These are phyloP conservation scores for Silybum marianum DNA, from an alignment of 129 eudicot genomes.

Conservation along the genomic window DNA sequence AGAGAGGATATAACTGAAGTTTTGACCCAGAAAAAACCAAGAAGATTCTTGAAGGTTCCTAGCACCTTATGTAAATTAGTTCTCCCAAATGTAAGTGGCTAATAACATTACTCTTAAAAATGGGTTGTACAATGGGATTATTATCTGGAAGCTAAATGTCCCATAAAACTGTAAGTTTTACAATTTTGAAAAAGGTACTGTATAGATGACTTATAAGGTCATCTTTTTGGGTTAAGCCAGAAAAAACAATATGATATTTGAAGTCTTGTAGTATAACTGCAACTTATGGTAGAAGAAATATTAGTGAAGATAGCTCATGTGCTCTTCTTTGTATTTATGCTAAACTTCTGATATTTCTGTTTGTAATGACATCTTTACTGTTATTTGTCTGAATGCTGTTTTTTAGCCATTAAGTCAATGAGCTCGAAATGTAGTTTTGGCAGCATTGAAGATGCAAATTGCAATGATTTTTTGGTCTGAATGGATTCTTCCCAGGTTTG, in stretches of 20 bases:
- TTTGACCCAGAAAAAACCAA: slow-evolving; percentile 20
- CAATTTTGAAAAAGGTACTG: slow-evolving; percentile 20
- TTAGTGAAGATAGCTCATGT: slow-evolving; percentile 1
- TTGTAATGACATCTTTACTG: neutral
- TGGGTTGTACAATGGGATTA: neutral
- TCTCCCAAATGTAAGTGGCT: neutral
- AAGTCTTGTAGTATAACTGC: neutral
- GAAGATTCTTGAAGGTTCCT: neutral
- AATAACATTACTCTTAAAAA: neutral
- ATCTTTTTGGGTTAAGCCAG: neutral
- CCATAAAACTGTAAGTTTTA: slow-evolving; percentile 11
- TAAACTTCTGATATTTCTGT: neutral
- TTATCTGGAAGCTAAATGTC: neutral
- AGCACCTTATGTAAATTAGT: neutral
- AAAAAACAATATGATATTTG: neutral
- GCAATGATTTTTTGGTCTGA: neutral
- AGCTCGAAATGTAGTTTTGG: neutral
- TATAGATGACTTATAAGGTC: slow-evolving; percentile 13
- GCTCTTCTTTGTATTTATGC: slow-evolving; percentile 21
- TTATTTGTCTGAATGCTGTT: neutral
- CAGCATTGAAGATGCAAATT: neutral
- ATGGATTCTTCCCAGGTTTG: neutral
- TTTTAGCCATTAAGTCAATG: neutral
- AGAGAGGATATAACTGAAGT: neutral
- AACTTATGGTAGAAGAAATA: slow-evolving; percentile 10